Conservation (phyloP, 352 stramenopile species). For the Globisporangium viniferum region DNA sequence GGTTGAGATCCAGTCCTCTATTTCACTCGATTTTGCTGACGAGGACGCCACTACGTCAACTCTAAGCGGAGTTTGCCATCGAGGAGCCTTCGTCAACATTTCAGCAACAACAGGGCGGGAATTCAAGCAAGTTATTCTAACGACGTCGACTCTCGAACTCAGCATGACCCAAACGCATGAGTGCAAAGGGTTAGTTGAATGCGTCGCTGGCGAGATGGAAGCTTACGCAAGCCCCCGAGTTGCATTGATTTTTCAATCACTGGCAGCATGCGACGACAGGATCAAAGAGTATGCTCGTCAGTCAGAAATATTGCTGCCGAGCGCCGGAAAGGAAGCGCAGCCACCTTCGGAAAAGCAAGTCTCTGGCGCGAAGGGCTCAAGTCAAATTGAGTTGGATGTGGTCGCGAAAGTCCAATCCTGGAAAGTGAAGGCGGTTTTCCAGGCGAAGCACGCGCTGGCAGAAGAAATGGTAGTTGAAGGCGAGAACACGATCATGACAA, state of each 20-base stretch:
- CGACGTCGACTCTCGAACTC: conserved; percentile 3
- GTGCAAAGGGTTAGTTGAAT: not conserved
- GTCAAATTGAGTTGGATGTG: conserved; percentile 9
- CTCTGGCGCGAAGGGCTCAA: not conserved
- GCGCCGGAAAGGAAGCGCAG: not conserved
- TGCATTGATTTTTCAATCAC: conserved; percentile 11
- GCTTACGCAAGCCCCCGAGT: conserved; percentile 6
- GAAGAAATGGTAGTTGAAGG: conserved; percentile 15
- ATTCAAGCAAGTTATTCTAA: conserved; percentile 11
- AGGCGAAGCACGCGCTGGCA: not conserved
- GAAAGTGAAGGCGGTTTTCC: conserved; percentile 8
- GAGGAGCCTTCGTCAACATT: not conserved
- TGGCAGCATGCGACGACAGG: conserved; percentile 4
- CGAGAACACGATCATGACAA: conserved; percentile 4
- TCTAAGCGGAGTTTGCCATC: not conserved
- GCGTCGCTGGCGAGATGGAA: conserved; percentile 3
- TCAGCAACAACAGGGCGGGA: conserved; percentile 1
- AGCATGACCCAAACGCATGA: conserved; percentile 7
- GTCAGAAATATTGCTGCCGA: not conserved
- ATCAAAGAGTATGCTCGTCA: not conserved
- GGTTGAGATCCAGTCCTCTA: not conserved
- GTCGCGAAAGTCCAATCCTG: conserved; percentile 2
- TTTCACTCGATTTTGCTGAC: conserved; percentile 5
- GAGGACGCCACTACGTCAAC: not conserved
- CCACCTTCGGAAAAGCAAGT: not conserved